Conservation (phyloP, 2,329 filamentous ascomycete genomes). For the Penicillium oxalicum region DNA sequence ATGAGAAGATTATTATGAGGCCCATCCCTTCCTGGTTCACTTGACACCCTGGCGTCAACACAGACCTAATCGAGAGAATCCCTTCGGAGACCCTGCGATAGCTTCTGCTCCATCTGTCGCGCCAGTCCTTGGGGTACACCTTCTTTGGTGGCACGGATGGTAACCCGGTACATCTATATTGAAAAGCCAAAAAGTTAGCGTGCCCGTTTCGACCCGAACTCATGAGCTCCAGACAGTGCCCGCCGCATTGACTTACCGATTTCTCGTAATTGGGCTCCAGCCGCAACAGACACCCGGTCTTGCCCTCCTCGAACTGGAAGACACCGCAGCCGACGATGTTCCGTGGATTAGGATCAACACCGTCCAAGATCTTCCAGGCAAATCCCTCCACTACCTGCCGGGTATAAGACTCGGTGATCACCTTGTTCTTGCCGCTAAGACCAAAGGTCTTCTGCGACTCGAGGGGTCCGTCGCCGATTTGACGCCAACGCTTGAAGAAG, state of each 20-base stretch:
- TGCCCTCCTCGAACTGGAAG: conserved; percentile 71
- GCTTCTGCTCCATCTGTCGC: conserved; percentile 79
- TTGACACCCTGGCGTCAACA: conserved; percentile 2
- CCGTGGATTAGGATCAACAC: conserved; percentile 85
- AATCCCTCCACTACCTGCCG: conserved; percentile 72
- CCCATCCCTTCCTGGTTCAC: conserved; percentile 1
- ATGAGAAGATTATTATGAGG: too few relatives aligned
- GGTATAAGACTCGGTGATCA: conserved; percentile 66
- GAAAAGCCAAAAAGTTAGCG: not conserved
- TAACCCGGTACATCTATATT: conserved; percentile 84
- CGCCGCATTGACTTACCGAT: conserved; percentile 58
- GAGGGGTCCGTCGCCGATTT: conserved; percentile 81
- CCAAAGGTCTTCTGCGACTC: conserved; percentile 87
- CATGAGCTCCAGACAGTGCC: too few relatives aligned
- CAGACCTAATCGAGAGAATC: conserved; percentile 3
- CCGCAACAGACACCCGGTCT: conserved; percentile 88
- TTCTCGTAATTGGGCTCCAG: conserved; percentile 90
- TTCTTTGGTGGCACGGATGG: conserved; percentile 89
- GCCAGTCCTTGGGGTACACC: conserved; percentile 72
- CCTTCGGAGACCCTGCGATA: conserved; percentile 50
- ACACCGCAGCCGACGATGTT: conserved; percentile 87
- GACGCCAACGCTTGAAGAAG: conserved; percentile 99
- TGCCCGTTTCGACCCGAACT: too few relatives aligned
- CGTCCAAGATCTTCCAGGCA: conserved; percentile 77
- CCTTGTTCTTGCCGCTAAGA: conserved; percentile 53